Conservation (phyloP, 2,329 filamentous ascomycete genomes). For the Fusarium mundagurra region DNA sequence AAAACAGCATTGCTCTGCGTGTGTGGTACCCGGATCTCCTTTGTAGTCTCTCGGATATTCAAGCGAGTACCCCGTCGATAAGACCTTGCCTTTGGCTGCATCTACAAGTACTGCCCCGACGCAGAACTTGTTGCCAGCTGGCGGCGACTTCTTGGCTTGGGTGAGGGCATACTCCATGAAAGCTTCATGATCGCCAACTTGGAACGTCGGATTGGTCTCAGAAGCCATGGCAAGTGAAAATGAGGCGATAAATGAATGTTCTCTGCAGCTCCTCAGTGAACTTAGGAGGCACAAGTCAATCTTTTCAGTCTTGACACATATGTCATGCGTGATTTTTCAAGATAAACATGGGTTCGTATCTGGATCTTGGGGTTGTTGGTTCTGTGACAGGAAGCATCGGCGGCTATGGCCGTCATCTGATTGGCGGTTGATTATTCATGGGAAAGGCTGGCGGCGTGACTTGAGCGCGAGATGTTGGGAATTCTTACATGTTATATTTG, state of each 20-base stretch:
- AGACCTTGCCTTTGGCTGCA: slow-evolving; percentile 47
- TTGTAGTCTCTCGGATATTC: slow-evolving; percentile 51
- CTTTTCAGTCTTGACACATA: too few relatives aligned
- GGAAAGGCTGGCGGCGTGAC: too few relatives aligned
- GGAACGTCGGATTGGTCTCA: slow-evolving; percentile 30
- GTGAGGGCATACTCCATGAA: slow-evolving; percentile 53
- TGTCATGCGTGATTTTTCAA: too few relatives aligned
- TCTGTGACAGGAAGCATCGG: neutral
- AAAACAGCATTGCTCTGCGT: slow-evolving; percentile 56
- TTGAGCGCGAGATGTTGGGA: too few relatives aligned
- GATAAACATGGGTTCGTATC: neutral
- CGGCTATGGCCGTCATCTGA: too few relatives aligned
- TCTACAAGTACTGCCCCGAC: slow-evolving; percentile 55
- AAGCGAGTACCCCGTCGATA: slow-evolving; percentile 55
- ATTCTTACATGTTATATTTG: too few relatives aligned
- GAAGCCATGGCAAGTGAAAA: slow-evolving; percentile 2
- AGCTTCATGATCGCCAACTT: slow-evolving; percentile 46
- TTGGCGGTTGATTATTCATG: too few relatives aligned
- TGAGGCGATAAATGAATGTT: too few relatives aligned
- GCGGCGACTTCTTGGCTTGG: slow-evolving; percentile 50
- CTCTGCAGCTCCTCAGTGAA: too few relatives aligned
- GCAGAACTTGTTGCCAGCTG: slow-evolving; percentile 52
- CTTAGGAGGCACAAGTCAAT: too few relatives aligned
- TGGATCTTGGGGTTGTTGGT: neutral
- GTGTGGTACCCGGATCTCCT: slow-evolving; percentile 51